Evolutionary conservation across 2,329 filamentous ascomycete genomes (phyloP).

Genomic region (Aspergillus fijiensis): DNA sequence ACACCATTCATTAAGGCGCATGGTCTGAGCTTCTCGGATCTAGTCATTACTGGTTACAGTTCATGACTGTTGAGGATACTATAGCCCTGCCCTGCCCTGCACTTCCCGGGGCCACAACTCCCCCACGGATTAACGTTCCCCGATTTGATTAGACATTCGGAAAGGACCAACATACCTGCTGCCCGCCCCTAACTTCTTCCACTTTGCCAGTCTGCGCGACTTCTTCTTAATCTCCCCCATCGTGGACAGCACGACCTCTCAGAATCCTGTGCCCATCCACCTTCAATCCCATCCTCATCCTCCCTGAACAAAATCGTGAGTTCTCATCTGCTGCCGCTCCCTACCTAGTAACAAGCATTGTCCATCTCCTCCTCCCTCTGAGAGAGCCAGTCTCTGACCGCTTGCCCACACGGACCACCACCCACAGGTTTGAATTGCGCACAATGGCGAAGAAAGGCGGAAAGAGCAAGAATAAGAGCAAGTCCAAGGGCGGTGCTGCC

Average conservation of each 20-base stretch:
- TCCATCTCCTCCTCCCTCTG: conserved; percentile 12
- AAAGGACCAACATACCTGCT: conserved; percentile 21
- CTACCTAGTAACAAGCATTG: conserved; percentile 2
- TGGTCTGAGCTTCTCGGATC: neutral
- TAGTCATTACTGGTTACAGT: neutral
- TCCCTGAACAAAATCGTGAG: conserved; percentile 10
- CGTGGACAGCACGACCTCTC: neutral
- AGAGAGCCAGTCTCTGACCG: conserved; percentile 9
- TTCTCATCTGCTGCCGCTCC: neutral
- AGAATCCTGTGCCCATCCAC: conserved; percentile 5
- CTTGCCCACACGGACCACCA: conserved; percentile 5
- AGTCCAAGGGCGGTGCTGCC: conserved; percentile 24
- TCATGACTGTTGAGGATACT: neutral
- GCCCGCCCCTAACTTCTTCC: conserved; percentile 19
- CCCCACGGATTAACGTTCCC: conserved; percentile 26
- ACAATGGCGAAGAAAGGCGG: conserved; percentile 39
- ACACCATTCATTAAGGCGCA: neutral
- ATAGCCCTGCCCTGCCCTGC: neutral
- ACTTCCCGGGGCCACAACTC: neutral
- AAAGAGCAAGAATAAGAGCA: conserved; percentile 32
- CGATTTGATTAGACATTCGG: conserved; percentile 23
- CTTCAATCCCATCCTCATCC: conserved; percentile 1
- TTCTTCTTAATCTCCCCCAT: conserved; percentile 4
- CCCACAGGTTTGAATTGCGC: conserved; percentile 10
- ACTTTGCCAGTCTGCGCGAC: conserved; percentile 3